These are phyloP conservation scores for Venturia nashicola DNA, from an alignment of 2,329 filamentous ascomycete genomes.

Conservation along the genomic window DNA sequence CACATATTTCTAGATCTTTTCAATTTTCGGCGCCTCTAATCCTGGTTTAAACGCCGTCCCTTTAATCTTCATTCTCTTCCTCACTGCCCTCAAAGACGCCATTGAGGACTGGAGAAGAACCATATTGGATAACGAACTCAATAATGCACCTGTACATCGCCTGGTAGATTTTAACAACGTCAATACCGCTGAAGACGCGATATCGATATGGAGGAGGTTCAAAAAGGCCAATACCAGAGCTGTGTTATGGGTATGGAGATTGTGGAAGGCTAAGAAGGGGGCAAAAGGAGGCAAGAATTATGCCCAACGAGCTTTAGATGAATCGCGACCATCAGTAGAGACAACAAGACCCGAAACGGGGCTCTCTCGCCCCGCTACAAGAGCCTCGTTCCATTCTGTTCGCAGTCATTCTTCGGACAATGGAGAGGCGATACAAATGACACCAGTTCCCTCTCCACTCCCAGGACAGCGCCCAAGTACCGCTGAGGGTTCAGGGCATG, in stretches of 20 bases:
- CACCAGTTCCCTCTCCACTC: slow-evolving; percentile 74
- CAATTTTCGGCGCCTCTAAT: slow-evolving; percentile 86
- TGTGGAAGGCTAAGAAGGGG: slow-evolving; percentile 30
- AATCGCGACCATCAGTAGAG: slow-evolving; percentile 54
- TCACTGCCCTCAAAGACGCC: slow-evolving; percentile 88
- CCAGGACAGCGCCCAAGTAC: slow-evolving; percentile 24
- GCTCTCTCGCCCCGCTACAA: slow-evolving; percentile 40
- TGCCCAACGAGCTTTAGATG: slow-evolving; percentile 37
- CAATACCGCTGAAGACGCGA: slow-evolving; percentile 76
- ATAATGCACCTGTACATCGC: slow-evolving; percentile 90
- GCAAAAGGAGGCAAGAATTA: slow-evolving; percentile 33
- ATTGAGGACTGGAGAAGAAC: slow-evolving; percentile 93
- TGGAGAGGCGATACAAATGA: slow-evolving; percentile 80
- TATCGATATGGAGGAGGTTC: slow-evolving; percentile 73
- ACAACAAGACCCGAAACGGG: slow-evolving; percentile 40
- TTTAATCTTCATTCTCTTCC: slow-evolving; percentile 77
- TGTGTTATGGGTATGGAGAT: slow-evolving; percentile 42
- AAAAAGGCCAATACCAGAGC: slow-evolving; percentile 74
- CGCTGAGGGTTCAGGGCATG: background rate
- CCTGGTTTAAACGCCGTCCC: slow-evolving; percentile 84
- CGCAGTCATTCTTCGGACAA: slow-evolving; percentile 23
- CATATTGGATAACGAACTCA: slow-evolving; percentile 80
- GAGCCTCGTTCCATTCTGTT: slow-evolving; percentile 14
- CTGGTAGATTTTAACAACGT: slow-evolving; percentile 84
- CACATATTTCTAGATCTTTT: slow-evolving; percentile 58